Conservation (phyloP, 805 yeast species). For the Kodamaea sagamina region DNA sequence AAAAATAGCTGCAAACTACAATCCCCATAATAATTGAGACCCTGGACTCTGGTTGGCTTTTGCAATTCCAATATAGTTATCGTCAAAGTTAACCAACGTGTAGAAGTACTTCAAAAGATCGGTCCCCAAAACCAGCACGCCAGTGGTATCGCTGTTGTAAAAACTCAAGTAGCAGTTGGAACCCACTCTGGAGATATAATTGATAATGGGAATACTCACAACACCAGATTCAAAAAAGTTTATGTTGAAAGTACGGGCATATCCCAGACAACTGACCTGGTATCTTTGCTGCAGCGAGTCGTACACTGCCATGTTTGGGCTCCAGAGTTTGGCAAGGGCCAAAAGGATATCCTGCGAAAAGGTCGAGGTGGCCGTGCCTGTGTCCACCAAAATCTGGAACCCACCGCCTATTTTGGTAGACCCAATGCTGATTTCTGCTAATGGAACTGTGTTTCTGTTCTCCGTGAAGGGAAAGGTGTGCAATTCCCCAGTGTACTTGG, state of each 20-base stretch:
- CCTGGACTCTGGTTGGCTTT: slow-evolving; percentile 5
- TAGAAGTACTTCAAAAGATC: slow-evolving; percentile 6
- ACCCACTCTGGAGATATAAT: background rate
- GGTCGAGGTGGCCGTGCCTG: slow-evolving; percentile 8
- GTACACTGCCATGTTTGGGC: background rate
- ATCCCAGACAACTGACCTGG: slow-evolving; percentile 4
- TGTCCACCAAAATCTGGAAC: slow-evolving; percentile 9
- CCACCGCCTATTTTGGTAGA: background rate
- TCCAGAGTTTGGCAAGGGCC: slow-evolving; percentile 4
- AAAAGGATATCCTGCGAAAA: background rate
- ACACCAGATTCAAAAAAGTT: slow-evolving; percentile 1
- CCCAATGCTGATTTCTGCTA: background rate
- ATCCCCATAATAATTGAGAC: background rate
- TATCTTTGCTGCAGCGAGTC: background rate
- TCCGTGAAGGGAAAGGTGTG: background rate
- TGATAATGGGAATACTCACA: background rate
- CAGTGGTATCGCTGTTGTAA: background rate
- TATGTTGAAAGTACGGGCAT: background rate
- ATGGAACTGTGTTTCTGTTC: background rate
- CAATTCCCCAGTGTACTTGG: slow-evolving; percentile 16
- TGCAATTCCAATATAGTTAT: slow-evolving; percentile 2
- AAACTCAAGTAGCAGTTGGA: slow-evolving; percentile 5
- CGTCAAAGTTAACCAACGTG: slow-evolving; percentile 7
- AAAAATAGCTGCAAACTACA: background rate
- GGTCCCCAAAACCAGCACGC: slow-evolving; percentile 3